Conservation (phyloP, 2,329 filamentous ascomycete genomes). For the Trichoderma arundinaceum region DNA sequence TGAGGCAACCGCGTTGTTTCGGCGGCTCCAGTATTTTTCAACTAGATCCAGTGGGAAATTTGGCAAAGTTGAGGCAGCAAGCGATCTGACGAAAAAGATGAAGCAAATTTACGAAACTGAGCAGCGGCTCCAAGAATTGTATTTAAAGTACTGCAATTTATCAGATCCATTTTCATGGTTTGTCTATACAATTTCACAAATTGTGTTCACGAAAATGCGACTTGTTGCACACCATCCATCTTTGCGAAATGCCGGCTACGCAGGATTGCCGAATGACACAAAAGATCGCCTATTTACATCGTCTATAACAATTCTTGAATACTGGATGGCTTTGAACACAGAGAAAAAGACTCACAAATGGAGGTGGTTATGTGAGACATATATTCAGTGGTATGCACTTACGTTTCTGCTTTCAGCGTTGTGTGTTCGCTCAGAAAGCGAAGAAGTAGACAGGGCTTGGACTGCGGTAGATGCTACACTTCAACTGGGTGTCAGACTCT, state of each 20-base stretch:
- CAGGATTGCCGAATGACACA: neutral
- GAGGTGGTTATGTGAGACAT: neutral
- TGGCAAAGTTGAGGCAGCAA: neutral
- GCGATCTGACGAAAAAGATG: neutral
- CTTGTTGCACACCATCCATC: slow-evolving; percentile 19
- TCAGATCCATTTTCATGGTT: neutral
- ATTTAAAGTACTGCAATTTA: neutral
- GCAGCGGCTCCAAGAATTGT: neutral
- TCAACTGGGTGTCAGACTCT: neutral
- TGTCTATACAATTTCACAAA: slow-evolving; percentile 7
- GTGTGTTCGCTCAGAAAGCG: neutral
- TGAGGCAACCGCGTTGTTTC: neutral
- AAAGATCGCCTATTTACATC: neutral
- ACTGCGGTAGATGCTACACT: slow-evolving; percentile 7
- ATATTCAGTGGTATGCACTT: slow-evolving; percentile 3
- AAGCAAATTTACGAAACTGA: neutral
- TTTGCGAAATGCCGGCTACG: neutral
- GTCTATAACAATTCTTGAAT: neutral
- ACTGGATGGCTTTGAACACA: neutral
- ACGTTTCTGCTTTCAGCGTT: slow-evolving; percentile 9
- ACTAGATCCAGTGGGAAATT: neutral
- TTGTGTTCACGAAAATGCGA: slow-evolving; percentile 8
- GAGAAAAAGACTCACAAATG: neutral
- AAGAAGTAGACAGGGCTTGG: slow-evolving; percentile 8
- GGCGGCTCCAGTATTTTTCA: neutral